Evolutionary conservation across 371 early-diverging fungal species (phyloP).

Genomic region (Circinella umbellata): DNA sequence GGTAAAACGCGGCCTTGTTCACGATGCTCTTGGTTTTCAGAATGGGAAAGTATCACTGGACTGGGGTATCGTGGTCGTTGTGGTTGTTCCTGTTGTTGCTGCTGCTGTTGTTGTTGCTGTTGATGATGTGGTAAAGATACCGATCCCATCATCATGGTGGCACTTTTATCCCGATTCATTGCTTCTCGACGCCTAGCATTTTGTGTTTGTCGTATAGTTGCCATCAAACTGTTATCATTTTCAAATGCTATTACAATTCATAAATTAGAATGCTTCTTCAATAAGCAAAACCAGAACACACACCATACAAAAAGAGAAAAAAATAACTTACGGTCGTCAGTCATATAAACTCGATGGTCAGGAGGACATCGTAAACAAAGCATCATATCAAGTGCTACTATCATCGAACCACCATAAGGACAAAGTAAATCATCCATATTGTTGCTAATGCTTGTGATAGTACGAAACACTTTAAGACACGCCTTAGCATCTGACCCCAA

Average conservation of each 20-base stretch:
- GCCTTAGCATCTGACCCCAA: slow-evolving; percentile 12
- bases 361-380: slow-evolving; percentile 61
- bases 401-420: slow-evolving; percentile 54
- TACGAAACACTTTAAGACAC: slow-evolving; percentile 52
- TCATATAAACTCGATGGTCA: slow-evolving; percentile 60
- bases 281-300: too few relatives aligned
- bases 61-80: slow-evolving; percentile 50
- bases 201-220: slow-evolving; percentile 10
- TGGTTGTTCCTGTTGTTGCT: slow-evolving; percentile 2
- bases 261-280: too few relatives aligned
- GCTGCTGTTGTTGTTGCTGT: neutral
- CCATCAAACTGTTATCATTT: slow-evolving; percentile 9
- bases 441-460: slow-evolving; percentile 53
- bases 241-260: neutral
- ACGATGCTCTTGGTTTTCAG: slow-evolving; percentile 30
- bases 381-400: slow-evolving; percentile 60
- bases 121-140: slow-evolving; percentile 28
- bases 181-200: neutral
- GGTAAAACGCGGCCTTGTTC: slow-evolving; percentile 16
- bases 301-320: neutral
- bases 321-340: slow-evolving; percentile 37
- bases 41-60: slow-evolving; percentile 23
- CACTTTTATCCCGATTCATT: neutral
- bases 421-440: slow-evolving; percentile 38
- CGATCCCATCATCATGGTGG: slow-evolving; percentile 1